Evolutionary conservation across 192 early-diverging fungal genomes (phyloP), one percentile per base, ranked within the genome.

Genomic region (Coemansia biformis): DNA sequence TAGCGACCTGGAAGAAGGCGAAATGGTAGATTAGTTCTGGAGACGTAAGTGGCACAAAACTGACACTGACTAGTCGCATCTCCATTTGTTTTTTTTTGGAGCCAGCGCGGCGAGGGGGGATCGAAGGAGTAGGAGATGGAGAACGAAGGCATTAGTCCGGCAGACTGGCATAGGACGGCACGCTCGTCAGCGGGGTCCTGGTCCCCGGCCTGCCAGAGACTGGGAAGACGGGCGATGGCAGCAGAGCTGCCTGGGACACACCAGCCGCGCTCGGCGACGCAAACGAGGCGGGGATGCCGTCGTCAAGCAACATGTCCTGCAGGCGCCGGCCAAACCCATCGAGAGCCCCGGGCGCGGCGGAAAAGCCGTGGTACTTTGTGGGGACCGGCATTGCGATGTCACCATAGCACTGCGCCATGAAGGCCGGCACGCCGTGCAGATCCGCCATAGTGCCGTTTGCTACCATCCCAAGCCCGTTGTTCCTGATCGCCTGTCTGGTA

Each of bases 1-100:
- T 0, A 72, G 68, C 42, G 68, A 60, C 15, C 53, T 72, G 12
- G 68, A 72, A 35, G 68, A 72, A 17, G 68, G 68, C 31, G 68
- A 72, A 18, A 72, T 72, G 68, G 23, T 64, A 5, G 13, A 43
- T 18, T 68, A 51, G 28, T n/a, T 24, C 8, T 8, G 8, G 13
- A 17, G 29, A 29, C 33, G 23, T 22, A 12, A 14, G 13, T 15
- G 8, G 10, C 11, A 12, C 12, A 44, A 46, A 36, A 17, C 13
- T 26, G 8, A 15, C 16, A n/a, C 16, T 36, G 7, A 46, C 10
- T 35, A 15, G 29, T 32, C 18, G 29, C 28, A 34, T 38, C 18
- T 14, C 22, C 6, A 6, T 5, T 5, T 6, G 3, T 26, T 26
- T 26, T 26, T 26, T 26, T 2, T 26, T 26, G 24, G 24, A 26